Evolutionary conservation across 2,329 filamentous ascomycete species (phyloP), one percentile per base, ranked within the genome.

Genomic region (Hypoxylon sp.): DNA sequence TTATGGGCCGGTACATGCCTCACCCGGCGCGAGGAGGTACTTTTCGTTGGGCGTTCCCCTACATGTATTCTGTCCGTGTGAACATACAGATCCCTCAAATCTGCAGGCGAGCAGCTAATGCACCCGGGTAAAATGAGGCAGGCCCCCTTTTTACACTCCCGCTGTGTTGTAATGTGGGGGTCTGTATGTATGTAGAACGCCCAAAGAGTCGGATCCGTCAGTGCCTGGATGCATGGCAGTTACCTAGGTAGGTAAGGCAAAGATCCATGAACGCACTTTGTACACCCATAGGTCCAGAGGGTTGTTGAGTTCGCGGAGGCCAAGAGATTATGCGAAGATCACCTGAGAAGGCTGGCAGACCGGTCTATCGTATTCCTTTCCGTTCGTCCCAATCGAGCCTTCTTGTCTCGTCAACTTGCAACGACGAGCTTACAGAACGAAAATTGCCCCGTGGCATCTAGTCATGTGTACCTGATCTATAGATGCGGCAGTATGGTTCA

Each of bases 121-220:
- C 47, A 47, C 35, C 51, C 55, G 51, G 51, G 31, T 58, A n/a
- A 58, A 52, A 58, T 58, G 21, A 44, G 17, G 35, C 31, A 27
- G 40, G 40, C 38, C 21, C 2, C 7, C 7, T 42, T 7, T 38
- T 21, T 42, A 44, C 21, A 37, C 25, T 44, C 27, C 16, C 17
- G 32, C 44, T 44, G 19, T 23, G 8, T 20, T 25, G 9, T 21
- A 26, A 31, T 48, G 52, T 49, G 53, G 53, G 53, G 48, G 36
- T 38, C 32, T n/a, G n/a, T n/a, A n/a, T n/a, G n/a, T n/a, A n/a
- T 36, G 30, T 11, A 27, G 13, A 43, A 20, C 27, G 44, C 50
- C 34, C 36, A 20, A 52, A 37, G 37, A 30, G 25, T 26, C 36
- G 26, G 47, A 51, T 44, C 40, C 46, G 40, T 32, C 29, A 29